Percentiles rank a stretch among this genome's conserved stretches.
These are phyloP conservation scores for Syzygium aromaticum DNA, from an alignment of 345 rosid species.

Conservation along the genomic window DNA sequence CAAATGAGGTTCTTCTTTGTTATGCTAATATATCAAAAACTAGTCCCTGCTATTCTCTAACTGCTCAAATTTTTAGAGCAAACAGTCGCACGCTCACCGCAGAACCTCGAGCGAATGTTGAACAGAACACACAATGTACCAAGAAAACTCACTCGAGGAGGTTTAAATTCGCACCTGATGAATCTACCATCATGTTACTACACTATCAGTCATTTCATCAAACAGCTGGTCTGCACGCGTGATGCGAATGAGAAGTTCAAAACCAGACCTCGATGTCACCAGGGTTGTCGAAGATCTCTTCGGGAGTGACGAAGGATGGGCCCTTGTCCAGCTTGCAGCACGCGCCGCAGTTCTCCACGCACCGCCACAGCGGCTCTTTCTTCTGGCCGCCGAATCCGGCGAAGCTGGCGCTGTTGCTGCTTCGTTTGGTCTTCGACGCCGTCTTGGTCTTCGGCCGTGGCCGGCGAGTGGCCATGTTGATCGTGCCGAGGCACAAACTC, in stretches of 20 bases:
- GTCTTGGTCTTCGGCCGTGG: constrained; percentile 4
- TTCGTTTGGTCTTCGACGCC: not conserved
- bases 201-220: constrained; percentile 16
- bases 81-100: not conserved
- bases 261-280: constrained; percentile 44
- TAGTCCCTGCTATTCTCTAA: not conserved
- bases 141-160: not conserved
- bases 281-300: constrained; percentile 61
- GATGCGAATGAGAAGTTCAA: not conserved
- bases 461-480: constrained; percentile 16
- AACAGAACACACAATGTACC: not conserved
- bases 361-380: constrained; percentile 52
- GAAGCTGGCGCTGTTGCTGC: not conserved
- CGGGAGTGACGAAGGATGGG: constrained; percentile 63
- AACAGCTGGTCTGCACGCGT: constrained; percentile 21
- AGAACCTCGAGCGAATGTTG: not conserved
- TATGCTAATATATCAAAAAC: not conserved
- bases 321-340: constrained; percentile 89
- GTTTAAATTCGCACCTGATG: not conserved
- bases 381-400: constrained; percentile 31
- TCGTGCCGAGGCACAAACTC: not conserved
- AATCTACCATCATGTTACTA: not conserved
- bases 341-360: constrained; percentile 74
- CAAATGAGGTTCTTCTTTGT: not conserved
- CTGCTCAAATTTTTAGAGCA: not conserved